Evolutionary conservation across 1,139 yeast species (phyloP), one percentile per base, ranked within the genome.

Genomic region (Pneumocystis wakefieldiae): DNA sequence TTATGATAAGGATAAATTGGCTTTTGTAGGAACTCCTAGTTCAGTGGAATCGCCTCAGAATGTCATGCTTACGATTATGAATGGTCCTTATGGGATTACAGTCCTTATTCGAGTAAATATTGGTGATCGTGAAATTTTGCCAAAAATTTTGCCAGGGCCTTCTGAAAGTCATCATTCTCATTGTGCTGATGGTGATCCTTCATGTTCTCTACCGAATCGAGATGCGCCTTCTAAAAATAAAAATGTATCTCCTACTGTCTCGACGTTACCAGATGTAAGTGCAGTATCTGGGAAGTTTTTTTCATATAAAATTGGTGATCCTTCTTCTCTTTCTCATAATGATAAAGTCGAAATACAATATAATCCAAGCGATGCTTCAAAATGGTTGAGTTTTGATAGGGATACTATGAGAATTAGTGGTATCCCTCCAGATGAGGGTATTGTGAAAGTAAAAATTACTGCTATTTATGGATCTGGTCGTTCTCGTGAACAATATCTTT

Each of bases 21-120:
- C 85, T 0, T 79, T 92, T 48, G 70, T 82, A 1, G 98, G 98
- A 5, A 81, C 82, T 0, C 95, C 96, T 0, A 68, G 76, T n/a
- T 41, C 42, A 14, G 60, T 64, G 39, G 35, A 63, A 12, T 57
- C 62, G 19, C 64, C 65, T 28, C 67, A 68, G 6, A 60, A 62
- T 19, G 64, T 69, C 29, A 53, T 63, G 6, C 59, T 69, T 17
- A 61, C 58, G 32, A 68, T 64, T 53, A 68, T 67, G 24, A 69
- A 68, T 53, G 62, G 58, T 10, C 67, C 32, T 2, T 48, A 48
- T 48, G 19, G n/a, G 12, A 24, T 48, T 19, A 48, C 55, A 48
- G 2, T 48, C 1, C 3, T 12, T 48, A 15, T 48, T 48, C 1
- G 3, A 19, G n/a, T 48, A 19, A 48, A 48, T 48, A 15, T 24